Evolutionary conservation across 2,329 filamentous ascomycete species (phyloP), one percentile per base, ranked within the genome.

Genomic region (Colletotrichum sp.): DNA sequence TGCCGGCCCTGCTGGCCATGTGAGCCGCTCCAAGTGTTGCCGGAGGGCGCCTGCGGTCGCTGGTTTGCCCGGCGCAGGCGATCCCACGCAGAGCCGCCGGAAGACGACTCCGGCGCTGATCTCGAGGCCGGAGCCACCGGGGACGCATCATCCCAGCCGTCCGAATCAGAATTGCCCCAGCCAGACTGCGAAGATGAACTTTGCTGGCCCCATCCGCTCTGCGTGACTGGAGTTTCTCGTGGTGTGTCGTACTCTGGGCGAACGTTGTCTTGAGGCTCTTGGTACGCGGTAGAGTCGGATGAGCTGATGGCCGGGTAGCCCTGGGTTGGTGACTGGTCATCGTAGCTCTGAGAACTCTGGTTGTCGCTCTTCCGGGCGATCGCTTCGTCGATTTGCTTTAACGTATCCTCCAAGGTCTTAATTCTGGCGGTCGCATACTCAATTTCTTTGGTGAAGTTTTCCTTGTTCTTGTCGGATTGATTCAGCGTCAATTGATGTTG

Each of bases 81-180:
- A 32, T 88, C 87, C 88, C 88, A 89, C 4, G 87, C 76, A 6
- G 86, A 88, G 32, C 83, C 81, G 10, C n/a, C 36, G 34, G 76
- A 66, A 39, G 71, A 14, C 28, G 28, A 21, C 21, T 73, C 64
- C 3, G 36, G n/a, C n/a, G 6, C 39, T 3, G 52, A 69, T 34
- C 66, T 81, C 32, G 57, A 24, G 79, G 24, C 78, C 77, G 82
- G 60, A 9, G 87, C 81, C 13, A 87, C 78, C 28, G 88, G 88
- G 2, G 88, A 89, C 48, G 85, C 86, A 71, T 89, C 87, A 7
- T 84, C 75, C 43, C 52, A 34, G 61, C 82, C 72, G 52, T 76
- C 73, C n/a, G 60, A 69, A 16, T 59, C 60, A 10, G 32, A 28
- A 32, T 57, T 63, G 36, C 59, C 67, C 64, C 74, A 69, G 43